Evolutionary conservation across 163 green algal genomes (phyloP).

Genomic region (Picocystis sp.): DNA sequence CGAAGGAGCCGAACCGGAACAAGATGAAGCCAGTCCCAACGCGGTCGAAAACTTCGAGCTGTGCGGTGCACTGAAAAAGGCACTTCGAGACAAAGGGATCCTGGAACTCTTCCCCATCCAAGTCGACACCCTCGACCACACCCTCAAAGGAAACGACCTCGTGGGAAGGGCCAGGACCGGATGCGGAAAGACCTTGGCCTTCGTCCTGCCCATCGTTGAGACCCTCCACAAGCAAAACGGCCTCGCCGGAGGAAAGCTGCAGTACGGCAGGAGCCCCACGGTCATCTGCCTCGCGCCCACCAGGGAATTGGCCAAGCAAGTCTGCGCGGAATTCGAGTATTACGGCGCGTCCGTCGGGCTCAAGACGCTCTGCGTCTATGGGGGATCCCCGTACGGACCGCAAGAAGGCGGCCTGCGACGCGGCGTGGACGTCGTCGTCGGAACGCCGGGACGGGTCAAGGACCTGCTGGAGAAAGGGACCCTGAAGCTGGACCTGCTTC

Average conservation of each 20-base stretch:
- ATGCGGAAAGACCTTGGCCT: constrained; percentile 93
- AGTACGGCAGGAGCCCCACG: constrained; percentile 28
- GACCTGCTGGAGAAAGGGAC: constrained; percentile 58
- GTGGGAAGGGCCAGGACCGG: constrained; percentile 84
- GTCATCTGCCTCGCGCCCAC: constrained; percentile 88
- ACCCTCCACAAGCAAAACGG: constrained; percentile 24
- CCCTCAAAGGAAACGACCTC: constrained; percentile 66
- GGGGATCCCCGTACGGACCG: constrained; percentile 64
- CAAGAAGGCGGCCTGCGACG: constrained; percentile 57
- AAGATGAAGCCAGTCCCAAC: neutral
- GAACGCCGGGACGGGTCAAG: constrained; percentile 29
- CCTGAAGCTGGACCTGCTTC: constrained; percentile 39
- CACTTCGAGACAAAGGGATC: constrained; percentile 45
- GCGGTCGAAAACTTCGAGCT: constrained; percentile 58
- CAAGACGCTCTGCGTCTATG: constrained; percentile 75
- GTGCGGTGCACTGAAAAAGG: constrained; percentile 37
- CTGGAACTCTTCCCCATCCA: constrained; percentile 68
- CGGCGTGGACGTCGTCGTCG: constrained; percentile 31
- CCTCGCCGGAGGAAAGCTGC: constrained; percentile 1
- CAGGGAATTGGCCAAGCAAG: constrained; percentile 96
- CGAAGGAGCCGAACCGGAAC: no score
- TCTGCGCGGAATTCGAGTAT: constrained; percentile 69
- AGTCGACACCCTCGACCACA: constrained; percentile 46
- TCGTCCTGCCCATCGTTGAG: constrained; percentile 91
- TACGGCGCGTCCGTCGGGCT: constrained; percentile 52